Percentiles rank a stretch among this genome's conserved stretches.
These are phyloP conservation scores for Coprinopsis strossmayeri DNA, from an alignment of 768 basidiomycete genomes.

Conservation along the genomic window DNA sequence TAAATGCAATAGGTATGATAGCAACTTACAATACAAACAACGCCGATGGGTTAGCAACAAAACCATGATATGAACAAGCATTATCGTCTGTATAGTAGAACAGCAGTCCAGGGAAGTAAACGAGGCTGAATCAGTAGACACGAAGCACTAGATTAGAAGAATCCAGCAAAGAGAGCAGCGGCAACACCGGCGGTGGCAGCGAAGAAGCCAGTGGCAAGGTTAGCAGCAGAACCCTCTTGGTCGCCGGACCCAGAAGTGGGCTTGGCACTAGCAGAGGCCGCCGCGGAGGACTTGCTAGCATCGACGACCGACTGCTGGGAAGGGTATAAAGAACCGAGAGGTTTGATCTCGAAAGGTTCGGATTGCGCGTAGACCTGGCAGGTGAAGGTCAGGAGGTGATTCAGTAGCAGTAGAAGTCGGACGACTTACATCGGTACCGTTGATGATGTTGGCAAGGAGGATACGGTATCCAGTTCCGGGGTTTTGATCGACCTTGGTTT, in stretches of 20 bases:
- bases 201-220: background rate
- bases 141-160: no score
- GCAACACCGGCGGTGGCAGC: conserved; percentile 4
- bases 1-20: no score
- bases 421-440: conserved; percentile 45
- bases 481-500: conserved; percentile 35
- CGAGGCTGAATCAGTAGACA: no score
- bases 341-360: conserved; percentile 53
- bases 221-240: background rate
- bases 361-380: conserved; percentile 51
- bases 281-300: conserved; percentile 19
- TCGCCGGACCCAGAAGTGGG: conserved; percentile 19
- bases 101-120: no score
- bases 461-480: conserved; percentile 43
- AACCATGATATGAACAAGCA: no score
- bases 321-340: conserved; percentile 49
- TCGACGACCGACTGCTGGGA: conserved; percentile 16
- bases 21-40: no score
- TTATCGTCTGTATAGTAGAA: no score
- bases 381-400: background rate
- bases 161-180: conserved; percentile 7
- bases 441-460: conserved; percentile 41
- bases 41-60: no score
- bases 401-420: no score
- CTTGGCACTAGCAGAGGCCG: conserved; percentile 18